These are phyloP conservation scores for Sphagnum fallax DNA, from an alignment of 228 moss, liverwort and hornwort species.

Conservation along the genomic window DNA sequence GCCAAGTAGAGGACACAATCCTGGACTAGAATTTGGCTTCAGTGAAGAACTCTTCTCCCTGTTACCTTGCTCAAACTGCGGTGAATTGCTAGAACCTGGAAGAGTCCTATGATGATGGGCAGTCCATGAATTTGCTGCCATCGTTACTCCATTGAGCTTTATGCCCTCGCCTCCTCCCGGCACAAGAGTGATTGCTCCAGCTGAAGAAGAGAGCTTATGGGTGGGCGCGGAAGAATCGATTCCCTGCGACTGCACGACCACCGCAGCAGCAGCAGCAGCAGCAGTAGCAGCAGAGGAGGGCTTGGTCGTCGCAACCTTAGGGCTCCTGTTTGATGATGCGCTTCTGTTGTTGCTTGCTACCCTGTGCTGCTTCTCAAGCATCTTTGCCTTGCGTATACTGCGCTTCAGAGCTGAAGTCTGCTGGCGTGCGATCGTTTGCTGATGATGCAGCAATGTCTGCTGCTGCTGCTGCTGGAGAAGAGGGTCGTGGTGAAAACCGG, in stretches of 20 bases:
- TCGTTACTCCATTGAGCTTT: neutral
- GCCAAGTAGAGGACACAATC: too few species aligned
- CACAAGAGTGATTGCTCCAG: neutral
- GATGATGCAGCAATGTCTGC: neutral
- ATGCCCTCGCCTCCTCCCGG: neutral
- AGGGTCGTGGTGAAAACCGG: too few species aligned
- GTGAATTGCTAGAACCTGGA: too few species aligned
- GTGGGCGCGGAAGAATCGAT: conserved; percentile 4
- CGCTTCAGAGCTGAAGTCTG: conserved; percentile 43
- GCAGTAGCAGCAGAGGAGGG: conserved; percentile 3
- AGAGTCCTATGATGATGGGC: too few species aligned
- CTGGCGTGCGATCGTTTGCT: conserved; percentile 3
- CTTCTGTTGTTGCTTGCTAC: conserved; percentile 14
- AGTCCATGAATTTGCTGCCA: neutral
- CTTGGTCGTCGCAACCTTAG: conserved; percentile 1
- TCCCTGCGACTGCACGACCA: conserved; percentile 14
- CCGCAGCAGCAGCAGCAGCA: conserved; percentile 7
- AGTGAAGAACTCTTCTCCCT: too few species aligned
- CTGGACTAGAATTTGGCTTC: too few species aligned
- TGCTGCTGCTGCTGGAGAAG: neutral
- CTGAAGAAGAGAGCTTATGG: conserved; percentile 4
- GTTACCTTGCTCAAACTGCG: too few species aligned
- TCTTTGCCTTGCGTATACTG: conserved; percentile 48
- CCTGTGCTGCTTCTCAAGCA: conserved; percentile 33
- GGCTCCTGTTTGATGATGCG: conserved; percentile 2